Conservation (phyloP, 2,329 filamentous ascomycete genomes). For the Verticillium zaregamsianum region DNA sequence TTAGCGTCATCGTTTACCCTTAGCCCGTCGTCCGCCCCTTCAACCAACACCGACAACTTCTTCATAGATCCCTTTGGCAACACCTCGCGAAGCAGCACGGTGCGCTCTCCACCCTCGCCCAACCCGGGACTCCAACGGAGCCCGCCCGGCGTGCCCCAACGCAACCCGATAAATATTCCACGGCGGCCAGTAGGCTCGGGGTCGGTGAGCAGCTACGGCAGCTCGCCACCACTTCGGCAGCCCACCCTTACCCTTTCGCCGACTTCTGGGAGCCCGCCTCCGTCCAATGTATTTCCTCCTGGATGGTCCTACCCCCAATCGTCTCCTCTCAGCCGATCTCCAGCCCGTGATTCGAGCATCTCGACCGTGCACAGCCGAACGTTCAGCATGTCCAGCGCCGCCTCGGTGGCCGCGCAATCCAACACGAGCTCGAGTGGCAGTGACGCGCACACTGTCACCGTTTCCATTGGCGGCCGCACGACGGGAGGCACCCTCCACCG, state of each 20-base stretch:
- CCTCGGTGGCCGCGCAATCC: constrained; percentile 5
- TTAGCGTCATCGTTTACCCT: neutral
- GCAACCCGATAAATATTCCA: constrained; percentile 8
- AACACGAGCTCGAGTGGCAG: constrained; percentile 11
- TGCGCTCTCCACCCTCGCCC: neutral
- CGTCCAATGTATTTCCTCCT: constrained; percentile 1
- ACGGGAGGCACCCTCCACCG: constrained; percentile 23
- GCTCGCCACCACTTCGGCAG: constrained; percentile 2
- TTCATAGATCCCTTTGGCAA: neutral
- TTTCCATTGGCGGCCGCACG: constrained; percentile 16
- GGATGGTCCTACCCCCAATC: neutral
- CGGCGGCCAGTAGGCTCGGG: constrained; percentile 8
- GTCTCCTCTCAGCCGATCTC: neutral
- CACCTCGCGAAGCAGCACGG: neutral
- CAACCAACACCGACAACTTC: neutral
- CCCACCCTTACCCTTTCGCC: neutral
- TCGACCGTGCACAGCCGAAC: constrained; percentile 11
- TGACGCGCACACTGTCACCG: constrained; percentile 11
- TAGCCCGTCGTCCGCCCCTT: neutral
- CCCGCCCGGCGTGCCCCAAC: neutral
- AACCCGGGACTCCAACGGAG: neutral
- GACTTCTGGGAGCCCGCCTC: constrained; percentile 1
- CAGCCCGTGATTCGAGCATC: constrained; percentile 5
- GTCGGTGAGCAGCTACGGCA: neutral
- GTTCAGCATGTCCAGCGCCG: constrained; percentile 12